Evolutionary conservation across 2,329 filamentous ascomycete species (phyloP).

Genomic region (Aaosphaeria pasadenensis): DNA sequence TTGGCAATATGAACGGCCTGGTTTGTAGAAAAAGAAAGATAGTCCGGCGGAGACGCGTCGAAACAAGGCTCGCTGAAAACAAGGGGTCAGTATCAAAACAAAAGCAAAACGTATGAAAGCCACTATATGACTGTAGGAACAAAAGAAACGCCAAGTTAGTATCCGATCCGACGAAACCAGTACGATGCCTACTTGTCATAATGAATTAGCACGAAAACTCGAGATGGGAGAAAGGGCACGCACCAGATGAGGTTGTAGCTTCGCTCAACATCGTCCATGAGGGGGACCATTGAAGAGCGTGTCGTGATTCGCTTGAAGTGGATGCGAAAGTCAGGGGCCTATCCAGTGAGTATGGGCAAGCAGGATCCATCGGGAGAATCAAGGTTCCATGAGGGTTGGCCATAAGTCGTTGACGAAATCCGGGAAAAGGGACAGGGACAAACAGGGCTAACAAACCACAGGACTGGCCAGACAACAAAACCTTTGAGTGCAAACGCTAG

Average conservation of each 20-base stretch:
- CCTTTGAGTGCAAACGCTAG: conserved; percentile 10
- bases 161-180: conserved; percentile 5
- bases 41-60: conserved; percentile 29
- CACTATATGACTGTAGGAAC: conserved; percentile 14
- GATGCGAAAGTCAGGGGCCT: no score
- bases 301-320: no score
- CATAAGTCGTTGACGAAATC: no score
- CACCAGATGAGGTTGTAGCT: not conserved
- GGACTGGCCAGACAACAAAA: no score
- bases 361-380: no score
- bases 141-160: conserved; percentile 40
- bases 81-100: conserved; percentile 35
- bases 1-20: conserved; percentile 34
- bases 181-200: conserved; percentile 6
- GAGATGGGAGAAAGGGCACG: not conserved
- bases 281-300: no score
- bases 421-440: no score
- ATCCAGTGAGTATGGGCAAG: no score
- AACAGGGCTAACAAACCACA: no score
- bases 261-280: no score
- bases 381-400: no score
- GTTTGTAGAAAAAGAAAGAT: conserved; percentile 28
- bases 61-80: conserved; percentile 38
- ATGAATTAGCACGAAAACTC: conserved; percentile 10
- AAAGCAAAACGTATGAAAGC: conserved; percentile 11